Conservation (phyloP, 139 green algal genomes). For the Micractinium sp. region DNA sequence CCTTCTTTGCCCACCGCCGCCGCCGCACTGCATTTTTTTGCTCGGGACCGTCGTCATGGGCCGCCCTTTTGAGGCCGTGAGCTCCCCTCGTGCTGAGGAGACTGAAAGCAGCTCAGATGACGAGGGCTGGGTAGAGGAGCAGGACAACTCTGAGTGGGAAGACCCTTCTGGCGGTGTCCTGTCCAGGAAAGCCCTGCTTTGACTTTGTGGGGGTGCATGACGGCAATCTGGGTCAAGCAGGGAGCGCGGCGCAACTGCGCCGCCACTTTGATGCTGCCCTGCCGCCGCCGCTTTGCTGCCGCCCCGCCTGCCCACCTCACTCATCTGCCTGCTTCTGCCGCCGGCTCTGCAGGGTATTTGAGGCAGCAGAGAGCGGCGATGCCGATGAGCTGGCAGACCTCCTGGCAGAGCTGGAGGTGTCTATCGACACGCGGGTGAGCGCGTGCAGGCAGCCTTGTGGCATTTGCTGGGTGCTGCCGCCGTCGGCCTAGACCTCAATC, state of each 20-base stretch:
- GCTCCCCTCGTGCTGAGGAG: not conserved
- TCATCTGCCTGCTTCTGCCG: not conserved
- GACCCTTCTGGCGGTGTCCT: constrained; percentile 18
- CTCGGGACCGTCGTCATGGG: constrained; percentile 8
- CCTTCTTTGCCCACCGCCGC: not conserved
- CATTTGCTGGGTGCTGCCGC: not conserved
- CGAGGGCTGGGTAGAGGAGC: constrained; percentile 11
- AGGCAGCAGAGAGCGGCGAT: constrained; percentile 35
- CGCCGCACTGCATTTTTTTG: not conserved
- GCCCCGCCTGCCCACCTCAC: no score
- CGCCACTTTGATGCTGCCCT: no score
- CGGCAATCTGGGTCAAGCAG: no score
- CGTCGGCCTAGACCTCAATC: not conserved
- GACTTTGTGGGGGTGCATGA: no score
- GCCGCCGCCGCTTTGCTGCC: no score
- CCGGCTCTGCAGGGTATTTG: constrained; percentile 13
- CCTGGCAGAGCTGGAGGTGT: constrained; percentile 17
- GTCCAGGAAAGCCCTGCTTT: not conserved
- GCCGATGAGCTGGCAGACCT: constrained; percentile 14
- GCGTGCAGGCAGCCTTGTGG: no score
- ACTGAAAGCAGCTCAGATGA: constrained; percentile 9
- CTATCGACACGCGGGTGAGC: constrained; percentile 33
- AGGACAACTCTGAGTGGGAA: constrained; percentile 6
- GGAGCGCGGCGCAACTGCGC: no score
- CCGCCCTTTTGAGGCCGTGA: not conserved